Evolutionary conservation across 129 eudicot species (phyloP).

Genomic region (Artemisia argyi): DNA sequence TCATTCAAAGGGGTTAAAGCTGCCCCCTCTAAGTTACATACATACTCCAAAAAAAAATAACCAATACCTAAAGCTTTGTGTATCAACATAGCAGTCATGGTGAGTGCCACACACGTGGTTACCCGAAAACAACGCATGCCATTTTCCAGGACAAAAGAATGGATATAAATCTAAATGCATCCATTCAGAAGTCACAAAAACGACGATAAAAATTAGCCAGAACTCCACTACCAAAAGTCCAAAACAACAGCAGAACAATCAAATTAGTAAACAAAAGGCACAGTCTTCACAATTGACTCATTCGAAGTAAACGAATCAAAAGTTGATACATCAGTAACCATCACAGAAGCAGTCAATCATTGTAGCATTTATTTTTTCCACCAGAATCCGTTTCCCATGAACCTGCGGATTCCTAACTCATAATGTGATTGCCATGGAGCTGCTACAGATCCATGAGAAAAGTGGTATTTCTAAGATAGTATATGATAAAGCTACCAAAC

Average conservation of each 20-base stretch:
- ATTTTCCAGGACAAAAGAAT: not conserved
- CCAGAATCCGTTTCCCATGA: not conserved
- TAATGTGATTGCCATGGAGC: conserved; percentile 7
- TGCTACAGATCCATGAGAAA: conserved; percentile 2
- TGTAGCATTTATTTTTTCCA: not conserved
- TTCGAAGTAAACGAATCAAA: not conserved
- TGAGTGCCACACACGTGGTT: conserved; percentile 9
- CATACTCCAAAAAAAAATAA: too few species aligned
- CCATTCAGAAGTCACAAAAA: too few species aligned
- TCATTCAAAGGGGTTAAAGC: too few species aligned
- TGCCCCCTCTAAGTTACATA: too few species aligned
- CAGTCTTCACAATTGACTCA: not conserved
- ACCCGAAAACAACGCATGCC: not conserved
- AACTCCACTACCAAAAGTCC: not conserved
- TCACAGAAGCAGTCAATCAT: not conserved
- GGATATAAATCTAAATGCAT: too few species aligned
- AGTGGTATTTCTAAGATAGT: not conserved
- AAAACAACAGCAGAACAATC: not conserved
- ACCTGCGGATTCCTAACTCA: not conserved
- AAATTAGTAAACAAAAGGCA: conserved; percentile 2
- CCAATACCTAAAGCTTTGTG: not conserved
- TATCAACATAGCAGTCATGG: conserved; percentile 3
- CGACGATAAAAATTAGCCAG: not conserved
- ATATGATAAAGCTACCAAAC: not conserved
- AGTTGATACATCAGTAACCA: not conserved